These are phyloP conservation scores for Rhynchospora breviuscula DNA, from an alignment of 176 grass and related monocot genomes.

Conservation along the genomic window DNA sequence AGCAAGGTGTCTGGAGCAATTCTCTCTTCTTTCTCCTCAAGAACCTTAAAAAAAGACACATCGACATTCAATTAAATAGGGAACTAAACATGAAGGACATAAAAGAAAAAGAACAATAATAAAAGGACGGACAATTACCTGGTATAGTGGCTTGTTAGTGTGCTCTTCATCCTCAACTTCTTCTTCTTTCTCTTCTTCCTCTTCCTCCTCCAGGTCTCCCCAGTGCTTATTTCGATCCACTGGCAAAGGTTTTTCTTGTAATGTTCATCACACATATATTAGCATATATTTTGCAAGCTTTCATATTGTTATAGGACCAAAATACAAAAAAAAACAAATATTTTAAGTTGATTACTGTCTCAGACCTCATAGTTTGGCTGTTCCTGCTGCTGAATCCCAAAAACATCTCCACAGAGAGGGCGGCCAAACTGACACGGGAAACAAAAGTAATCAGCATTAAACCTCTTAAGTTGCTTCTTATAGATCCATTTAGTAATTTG, in stretches of 20 bases:
- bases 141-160: conserved; percentile 57
- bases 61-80: neutral
- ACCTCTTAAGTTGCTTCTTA: neutral
- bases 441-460: conserved; percentile 25
- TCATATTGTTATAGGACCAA: neutral
- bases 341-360: no score
- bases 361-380: conserved; percentile 87
- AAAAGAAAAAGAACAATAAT: neutral
- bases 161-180: conserved; percentile 76
- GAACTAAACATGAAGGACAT: neutral
- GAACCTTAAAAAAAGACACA: conserved; percentile 27
- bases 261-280: neutral
- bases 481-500: neutral
- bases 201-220: conserved; percentile 89
- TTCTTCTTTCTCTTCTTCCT: conserved; percentile 69
- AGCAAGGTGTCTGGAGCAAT: conserved; percentile 57
- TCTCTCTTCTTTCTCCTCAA: conserved; percentile 73
- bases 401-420: conserved; percentile 68
- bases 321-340: neutral
- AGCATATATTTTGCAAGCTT: conserved; percentile 12
- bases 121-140: conserved; percentile 41
- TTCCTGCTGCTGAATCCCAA: conserved; percentile 70
- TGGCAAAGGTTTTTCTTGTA: conserved; percentile 59
- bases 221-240: conserved; percentile 89
- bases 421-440: conserved; percentile 57